Base-by-base conservation (phyloP, 2,329 filamentous ascomycete genomes). In the Harringtonia lauricola region DNA sequence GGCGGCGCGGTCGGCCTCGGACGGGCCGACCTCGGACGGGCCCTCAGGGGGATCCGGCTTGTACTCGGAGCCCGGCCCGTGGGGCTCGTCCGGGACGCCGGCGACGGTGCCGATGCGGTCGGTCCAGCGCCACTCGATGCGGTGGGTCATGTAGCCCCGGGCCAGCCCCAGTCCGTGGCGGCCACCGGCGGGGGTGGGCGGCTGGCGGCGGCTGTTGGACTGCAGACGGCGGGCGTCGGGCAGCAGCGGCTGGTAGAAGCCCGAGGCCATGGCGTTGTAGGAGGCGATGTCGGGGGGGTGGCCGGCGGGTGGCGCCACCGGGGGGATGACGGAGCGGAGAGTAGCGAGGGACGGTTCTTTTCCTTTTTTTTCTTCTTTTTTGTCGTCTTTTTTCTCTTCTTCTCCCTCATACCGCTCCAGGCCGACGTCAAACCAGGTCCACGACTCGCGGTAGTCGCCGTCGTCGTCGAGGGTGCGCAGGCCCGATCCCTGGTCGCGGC, bases 351-450 rank as follows among this genome's bases (percentile, higher is more conserved):
- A n/a, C n/a, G n/a, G n/a, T n/a, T n/a, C n/a, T n/a, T n/a, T n/a
- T n/a, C n/a, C n/a, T n/a, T n/a, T n/a, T n/a, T n/a, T n/a, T n/a
- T n/a, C n/a, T n/a, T n/a, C n/a, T n/a, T n/a, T n/a, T n/a, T n/a
- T n/a, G n/a, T n/a, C n/a, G n/a, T n/a, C n/a, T n/a, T n/a, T n/a
- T n/a, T n/a, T n/a, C n/a, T n/a, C n/a, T n/a, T 53, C 55, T 15
- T 52, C 55, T n/a, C 61, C 61, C 36, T 72, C 70, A 39, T 76
- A 71, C 4, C 66, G 65, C 57, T 82, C 78, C 15, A 79, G 55
- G 0, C 78, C 78, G 15, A 68, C 74, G 44, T 81, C 77, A 46
- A 81, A 80, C 78, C 78, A 83, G 0, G 77, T 77, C 59, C 61
- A 78, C 0, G 77, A 74, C 3, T 58, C 61, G 0, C 55, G 49